A percentile compares a stretch with the other conserved stretches of the same genome.
These are phyloP conservation scores for Carex arenaria DNA, from an alignment of 202 grass and related monocot genomes.

Conservation along the genomic window DNA sequence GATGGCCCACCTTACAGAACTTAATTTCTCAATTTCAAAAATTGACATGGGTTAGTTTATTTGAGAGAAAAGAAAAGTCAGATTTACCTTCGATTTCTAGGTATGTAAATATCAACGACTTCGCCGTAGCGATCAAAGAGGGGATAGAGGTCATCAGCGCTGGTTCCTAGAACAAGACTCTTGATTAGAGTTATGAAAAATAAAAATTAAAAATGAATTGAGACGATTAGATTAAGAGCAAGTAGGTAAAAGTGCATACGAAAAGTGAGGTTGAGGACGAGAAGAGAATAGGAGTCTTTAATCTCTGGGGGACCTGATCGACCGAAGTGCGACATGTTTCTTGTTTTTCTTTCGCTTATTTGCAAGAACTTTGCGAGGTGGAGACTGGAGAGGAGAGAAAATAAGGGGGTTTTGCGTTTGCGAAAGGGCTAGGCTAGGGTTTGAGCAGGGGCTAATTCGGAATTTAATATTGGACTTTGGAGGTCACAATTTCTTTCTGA, in stretches of 20 bases:
- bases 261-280: slow-evolving; percentile 97
- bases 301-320: slow-evolving; percentile 89
- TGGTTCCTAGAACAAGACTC: slow-evolving; percentile 48
- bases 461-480: neutral
- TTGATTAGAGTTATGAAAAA: neutral
- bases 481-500: no score
- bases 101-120: slow-evolving; percentile 93
- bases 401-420: slow-evolving; percentile 1
- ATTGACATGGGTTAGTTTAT: neutral
- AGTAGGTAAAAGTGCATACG: slow-evolving; percentile 36
- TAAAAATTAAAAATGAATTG: neutral
- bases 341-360: neutral
- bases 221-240: neutral
- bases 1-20: no score
- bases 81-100: slow-evolving; percentile 74
- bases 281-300: slow-evolving; percentile 84
- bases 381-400: neutral
- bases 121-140: slow-evolving; percentile 96
- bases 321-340: slow-evolving; percentile 72
- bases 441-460: neutral
- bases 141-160: slow-evolving; percentile 84
- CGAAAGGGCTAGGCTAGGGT: neutral
- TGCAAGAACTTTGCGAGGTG: no score
- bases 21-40: neutral
- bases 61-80: neutral